Percentiles rank a stretch among this genome's conserved stretches.
Conservation (phyloP, 441 rosid species). For the Syzygium malaccense region DNA sequence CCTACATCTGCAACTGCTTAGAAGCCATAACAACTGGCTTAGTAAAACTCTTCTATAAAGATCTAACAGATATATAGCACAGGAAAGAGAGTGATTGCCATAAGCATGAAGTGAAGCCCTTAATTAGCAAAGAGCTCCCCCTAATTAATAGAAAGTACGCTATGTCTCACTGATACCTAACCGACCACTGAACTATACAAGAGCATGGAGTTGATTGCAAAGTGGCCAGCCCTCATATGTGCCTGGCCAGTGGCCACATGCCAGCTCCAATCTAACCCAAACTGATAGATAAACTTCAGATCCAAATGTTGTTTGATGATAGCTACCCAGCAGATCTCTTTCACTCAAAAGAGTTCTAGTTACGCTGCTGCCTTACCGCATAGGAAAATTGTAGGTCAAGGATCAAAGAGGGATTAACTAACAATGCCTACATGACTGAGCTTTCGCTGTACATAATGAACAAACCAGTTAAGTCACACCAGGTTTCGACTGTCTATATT, state of each 20-base stretch:
- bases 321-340: neutral
- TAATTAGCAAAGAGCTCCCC: neutral
- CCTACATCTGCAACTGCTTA: neutral
- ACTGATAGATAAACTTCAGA: neutral
- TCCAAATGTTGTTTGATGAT: neutral
- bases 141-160: neutral
- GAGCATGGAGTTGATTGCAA: neutral
- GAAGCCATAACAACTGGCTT: neutral
- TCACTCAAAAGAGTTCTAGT: neutral
- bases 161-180: neutral
- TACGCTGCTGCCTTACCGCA: neutral
- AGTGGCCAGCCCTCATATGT: neutral
- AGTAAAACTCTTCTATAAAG: neutral
- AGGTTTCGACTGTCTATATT: neutral
- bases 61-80: neutral
- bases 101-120: neutral
- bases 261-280: neutral
- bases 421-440: neutral
- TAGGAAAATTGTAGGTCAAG: neutral
- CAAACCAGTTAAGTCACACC: neutral
- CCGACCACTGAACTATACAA: neutral
- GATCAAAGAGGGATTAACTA: neutral
- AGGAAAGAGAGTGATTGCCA: neutral
- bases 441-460: neutral
- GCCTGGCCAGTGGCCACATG: neutral